Evolutionary conservation across 2,329 filamentous ascomycete genomes (phyloP).

Genomic region (Xylariomycetidae sp.): DNA sequence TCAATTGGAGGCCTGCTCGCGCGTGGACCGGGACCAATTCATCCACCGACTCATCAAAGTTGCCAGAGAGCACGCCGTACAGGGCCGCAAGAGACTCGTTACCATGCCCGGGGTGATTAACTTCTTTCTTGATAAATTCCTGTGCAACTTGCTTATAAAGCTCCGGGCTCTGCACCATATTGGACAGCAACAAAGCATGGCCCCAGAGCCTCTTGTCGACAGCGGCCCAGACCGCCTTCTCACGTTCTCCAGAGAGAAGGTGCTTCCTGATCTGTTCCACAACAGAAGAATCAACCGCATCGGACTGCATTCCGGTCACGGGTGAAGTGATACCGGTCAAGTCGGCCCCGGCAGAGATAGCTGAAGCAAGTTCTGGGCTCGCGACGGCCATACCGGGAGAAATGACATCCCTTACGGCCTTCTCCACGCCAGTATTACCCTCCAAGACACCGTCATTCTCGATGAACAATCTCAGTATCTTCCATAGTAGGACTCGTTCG

Average conservation of each 20-base stretch:
- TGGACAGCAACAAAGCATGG: conserved; percentile 87
- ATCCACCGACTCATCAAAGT: conserved; percentile 90
- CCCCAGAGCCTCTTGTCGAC: conserved; percentile 94
- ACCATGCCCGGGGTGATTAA: conserved; percentile 73
- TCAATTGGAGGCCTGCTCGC: conserved; percentile 83
- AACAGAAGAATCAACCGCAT: conserved; percentile 64
- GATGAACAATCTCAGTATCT: conserved; percentile 73
- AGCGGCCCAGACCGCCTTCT: conserved; percentile 89
- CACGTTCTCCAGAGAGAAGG: conserved; percentile 75
- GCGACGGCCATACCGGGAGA: conserved; percentile 48
- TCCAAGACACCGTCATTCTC: conserved; percentile 84
- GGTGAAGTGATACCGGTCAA: conserved; percentile 34
- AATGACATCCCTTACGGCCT: conserved; percentile 70
- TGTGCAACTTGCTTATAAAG: conserved; percentile 91
- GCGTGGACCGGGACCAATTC: conserved; percentile 92
- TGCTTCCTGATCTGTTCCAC: conserved; percentile 69
- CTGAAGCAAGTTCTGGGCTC: conserved; percentile 17
- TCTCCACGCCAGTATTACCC: conserved; percentile 65
- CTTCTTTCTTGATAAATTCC: conserved; percentile 93
- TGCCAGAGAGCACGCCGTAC: conserved; percentile 91
- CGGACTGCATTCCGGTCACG: conserved; percentile 43
- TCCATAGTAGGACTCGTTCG: conserved; percentile 84
- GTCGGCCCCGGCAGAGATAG: conserved; percentile 29
- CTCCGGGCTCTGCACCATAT: conserved; percentile 65
- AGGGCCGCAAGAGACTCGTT: conserved; percentile 86